Evolutionary conservation across 345 rosid species (phyloP), one percentile per base, ranked within the genome.

Genomic region (Garcia nutans): DNA sequence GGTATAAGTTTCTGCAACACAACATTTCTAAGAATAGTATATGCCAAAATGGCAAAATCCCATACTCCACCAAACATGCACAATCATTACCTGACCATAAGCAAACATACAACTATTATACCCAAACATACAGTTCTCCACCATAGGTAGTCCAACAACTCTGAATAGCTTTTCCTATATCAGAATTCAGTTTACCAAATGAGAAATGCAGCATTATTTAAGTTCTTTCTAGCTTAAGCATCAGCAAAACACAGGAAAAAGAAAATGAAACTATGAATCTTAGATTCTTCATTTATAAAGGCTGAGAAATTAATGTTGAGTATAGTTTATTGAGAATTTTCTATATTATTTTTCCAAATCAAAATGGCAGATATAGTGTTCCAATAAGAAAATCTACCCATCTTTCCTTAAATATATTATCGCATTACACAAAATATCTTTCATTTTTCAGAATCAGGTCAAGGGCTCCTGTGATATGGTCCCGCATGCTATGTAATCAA

Each of bases 101-200:
- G 99, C 97, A 44, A 95, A 95, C 89, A 95, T 89, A 65, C 97
- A 95, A 62, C 97, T 93, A 68, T 95, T 95, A 76, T 93, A 95
- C 45, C 99, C 99, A 64, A 97, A 90, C 82, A 93, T 74, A 85
- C 99, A 95, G 70, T 95, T 95, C 86, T 95, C 97, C 85, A 95
- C 99, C 97, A 92, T 91, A 60, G 99, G 96, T 64, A 91, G 72
- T 23, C 99, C 99, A 71, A 88, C 97, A 68, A 87, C 89, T 26
- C 82, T 82, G 79, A 95, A 92, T 57, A 95, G 83, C 68, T 86
- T 88, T 77, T 92, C 94, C 99, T 95, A 74, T 65, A 79, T 37
- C 72, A 70, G 70, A 64, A 26, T 17, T 17, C 57, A 54, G 11
- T n/a, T 26, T 24, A 50, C 41, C 22, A 68, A 68, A 47, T 68